Percentiles rank a stretch among this genome's conserved stretches.
phyloP scores from a whole-genome alignment of 805 yeast species.

The Danielia oregonensis region DNA sequence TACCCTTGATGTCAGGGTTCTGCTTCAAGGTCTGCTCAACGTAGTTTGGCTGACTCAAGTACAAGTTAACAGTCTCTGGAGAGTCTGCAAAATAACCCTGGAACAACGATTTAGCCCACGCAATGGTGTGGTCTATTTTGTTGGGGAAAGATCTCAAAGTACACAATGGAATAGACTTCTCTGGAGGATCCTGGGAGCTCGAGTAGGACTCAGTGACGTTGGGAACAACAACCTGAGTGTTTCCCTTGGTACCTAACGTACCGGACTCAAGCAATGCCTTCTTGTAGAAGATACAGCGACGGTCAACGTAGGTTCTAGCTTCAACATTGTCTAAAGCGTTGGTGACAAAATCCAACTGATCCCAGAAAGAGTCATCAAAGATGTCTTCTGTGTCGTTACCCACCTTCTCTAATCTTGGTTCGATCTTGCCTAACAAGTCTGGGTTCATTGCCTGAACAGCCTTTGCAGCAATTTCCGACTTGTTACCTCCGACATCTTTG shows the following conservation, averaged over 20 bases:
- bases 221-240: constrained; percentile 95
- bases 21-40: constrained; percentile 90
- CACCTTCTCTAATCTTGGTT: constrained; percentile 77
- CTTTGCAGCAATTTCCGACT: constrained; percentile 83
- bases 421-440: constrained; percentile 72
- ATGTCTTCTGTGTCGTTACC: constrained; percentile 89
- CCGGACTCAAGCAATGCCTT: constrained; percentile 95
- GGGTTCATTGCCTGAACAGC: constrained; percentile 89
- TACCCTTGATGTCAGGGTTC: constrained; percentile 85
- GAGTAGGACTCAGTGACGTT: constrained; percentile 92
- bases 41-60: constrained; percentile 86
- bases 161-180: constrained; percentile 94
- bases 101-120: constrained; percentile 96
- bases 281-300: constrained; percentile 89
- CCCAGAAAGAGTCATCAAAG: constrained; percentile 86
- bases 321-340: constrained; percentile 97
- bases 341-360: constrained; percentile 77
- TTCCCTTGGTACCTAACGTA: constrained; percentile 97
- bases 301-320: constrained; percentile 96
- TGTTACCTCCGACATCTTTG: constrained; percentile 86
- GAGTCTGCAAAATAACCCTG: constrained; percentile 87
- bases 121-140: constrained; percentile 97
- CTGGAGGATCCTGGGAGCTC: constrained; percentile 97
- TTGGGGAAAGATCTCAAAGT: constrained; percentile 96
- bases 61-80: constrained; percentile 91